A percentile compares a stretch with the other conserved stretches of the same genome.
phyloP scores from a whole-genome alignment of 2,329 filamentous ascomycete genomes.

The Domatiomyces globalis region DNA sequence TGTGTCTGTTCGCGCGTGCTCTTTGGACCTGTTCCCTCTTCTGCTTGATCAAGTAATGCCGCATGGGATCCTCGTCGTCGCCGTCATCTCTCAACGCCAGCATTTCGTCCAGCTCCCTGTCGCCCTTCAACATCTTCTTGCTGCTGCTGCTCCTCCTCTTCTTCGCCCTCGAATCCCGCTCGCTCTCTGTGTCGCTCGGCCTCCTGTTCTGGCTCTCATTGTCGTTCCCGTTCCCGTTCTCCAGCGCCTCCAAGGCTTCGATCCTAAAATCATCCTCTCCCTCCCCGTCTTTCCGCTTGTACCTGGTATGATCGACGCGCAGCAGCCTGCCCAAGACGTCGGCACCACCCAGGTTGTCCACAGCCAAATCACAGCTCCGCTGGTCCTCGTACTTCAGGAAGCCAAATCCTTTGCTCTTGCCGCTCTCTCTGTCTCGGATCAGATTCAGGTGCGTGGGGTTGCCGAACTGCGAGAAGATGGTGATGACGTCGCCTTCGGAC shows the following conservation, averaged over 20 bases:
- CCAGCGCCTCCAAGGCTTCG: constrained; percentile 31
- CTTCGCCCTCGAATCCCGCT: constrained; percentile 19
- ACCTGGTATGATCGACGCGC: constrained; percentile 82
- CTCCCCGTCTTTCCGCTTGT: constrained; percentile 62
- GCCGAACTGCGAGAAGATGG: constrained; percentile 93
- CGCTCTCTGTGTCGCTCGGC: constrained; percentile 32
- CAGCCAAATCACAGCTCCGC: constrained; percentile 83
- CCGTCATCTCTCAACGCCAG: constrained; percentile 48
- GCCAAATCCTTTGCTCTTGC: constrained; percentile 85
- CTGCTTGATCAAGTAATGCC: constrained; percentile 72
- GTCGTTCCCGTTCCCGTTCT: constrained; percentile 26
- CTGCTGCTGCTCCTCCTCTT: constrained; percentile 23
- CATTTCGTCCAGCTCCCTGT: constrained; percentile 61
- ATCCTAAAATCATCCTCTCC: constrained; percentile 35
- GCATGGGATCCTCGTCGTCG: constrained; percentile 97
- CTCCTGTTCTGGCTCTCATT: constrained; percentile 22
- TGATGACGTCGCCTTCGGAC: constrained; percentile 87
- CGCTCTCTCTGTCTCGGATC: constrained; percentile 86
- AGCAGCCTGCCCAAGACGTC: constrained; percentile 67
- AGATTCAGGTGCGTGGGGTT: constrained; percentile 90
- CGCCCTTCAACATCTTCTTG: constrained; percentile 53
- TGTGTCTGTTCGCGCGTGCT: constrained; percentile 43
- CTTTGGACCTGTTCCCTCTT: constrained; percentile 78
- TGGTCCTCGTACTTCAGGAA: constrained; percentile 99
- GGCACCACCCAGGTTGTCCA: constrained; percentile 86